A percentile compares a stretch with the other conserved stretches of the same genome.
Conservation (phyloP, 192 early-diverging fungal species). For the Coemansia sp. region DNA sequence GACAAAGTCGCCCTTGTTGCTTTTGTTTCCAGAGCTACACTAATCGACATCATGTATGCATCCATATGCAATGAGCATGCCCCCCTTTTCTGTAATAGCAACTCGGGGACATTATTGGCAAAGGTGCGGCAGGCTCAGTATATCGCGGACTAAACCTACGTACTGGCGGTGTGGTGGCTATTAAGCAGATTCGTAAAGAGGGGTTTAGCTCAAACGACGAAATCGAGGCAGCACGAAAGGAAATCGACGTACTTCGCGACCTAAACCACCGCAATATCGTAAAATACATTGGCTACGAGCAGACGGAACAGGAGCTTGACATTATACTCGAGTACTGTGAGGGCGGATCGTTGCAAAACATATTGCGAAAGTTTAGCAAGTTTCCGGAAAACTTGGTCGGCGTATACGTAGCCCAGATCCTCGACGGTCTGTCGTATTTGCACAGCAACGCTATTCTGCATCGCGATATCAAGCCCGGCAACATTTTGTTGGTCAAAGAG, state of each 20-base stretch:
- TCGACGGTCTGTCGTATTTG: slow-evolving; percentile 57
- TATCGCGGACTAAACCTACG: slow-evolving; percentile 68
- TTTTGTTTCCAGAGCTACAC: background rate
- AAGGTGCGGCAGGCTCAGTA: slow-evolving; percentile 73
- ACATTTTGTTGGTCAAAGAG: slow-evolving; percentile 71
- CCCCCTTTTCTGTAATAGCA: slow-evolving; percentile 37
- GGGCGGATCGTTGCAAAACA: slow-evolving; percentile 70
- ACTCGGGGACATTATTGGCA: slow-evolving; percentile 74
- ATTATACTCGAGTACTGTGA: slow-evolving; percentile 86
- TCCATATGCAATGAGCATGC: background rate
- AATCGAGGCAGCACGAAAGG: slow-evolving; percentile 66
- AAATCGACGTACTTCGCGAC: slow-evolving; percentile 83
- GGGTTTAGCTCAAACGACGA: slow-evolving; percentile 63
- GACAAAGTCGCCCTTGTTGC: background rate
- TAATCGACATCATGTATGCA: slow-evolving; percentile 8
- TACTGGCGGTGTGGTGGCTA: slow-evolving; percentile 69
- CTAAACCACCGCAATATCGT: slow-evolving; percentile 71
- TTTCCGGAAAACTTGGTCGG: slow-evolving; percentile 72
- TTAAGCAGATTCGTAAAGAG: slow-evolving; percentile 68
- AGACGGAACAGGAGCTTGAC: slow-evolving; percentile 70
- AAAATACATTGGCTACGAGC: slow-evolving; percentile 74
- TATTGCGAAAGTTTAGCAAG: slow-evolving; percentile 72
- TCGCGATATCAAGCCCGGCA: slow-evolving; percentile 65
- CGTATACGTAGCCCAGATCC: slow-evolving; percentile 67
- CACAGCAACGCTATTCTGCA: slow-evolving; percentile 62